A percentile compares a stretch with the other conserved stretches of the same genome.
phyloP scores from a whole-genome alignment of 805 yeast genomes.

The Wickerhamiella azyma region DNA sequence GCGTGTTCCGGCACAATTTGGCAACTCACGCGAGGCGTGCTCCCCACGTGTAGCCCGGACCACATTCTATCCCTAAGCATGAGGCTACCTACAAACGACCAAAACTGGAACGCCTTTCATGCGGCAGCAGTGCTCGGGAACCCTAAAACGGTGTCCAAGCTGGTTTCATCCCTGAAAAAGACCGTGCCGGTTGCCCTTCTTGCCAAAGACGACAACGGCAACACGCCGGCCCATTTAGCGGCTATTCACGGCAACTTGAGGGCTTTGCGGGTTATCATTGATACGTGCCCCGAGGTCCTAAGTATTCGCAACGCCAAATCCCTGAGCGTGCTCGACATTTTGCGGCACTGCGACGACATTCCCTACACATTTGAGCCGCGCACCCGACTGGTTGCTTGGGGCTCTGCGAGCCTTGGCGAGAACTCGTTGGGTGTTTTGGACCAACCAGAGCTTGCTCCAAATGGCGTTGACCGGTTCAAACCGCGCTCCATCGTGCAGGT shows the following conservation, averaged over 20 bases:
- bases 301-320: slow-evolving; percentile 12
- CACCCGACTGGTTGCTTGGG: slow-evolving; percentile 11
- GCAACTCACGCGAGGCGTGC: too few species aligned
- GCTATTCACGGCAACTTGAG: slow-evolving; percentile 17
- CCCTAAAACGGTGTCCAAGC: slow-evolving; percentile 9
- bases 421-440: background rate
- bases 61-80: background rate
- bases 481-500: slow-evolving; percentile 3
- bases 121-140: slow-evolving; percentile 17
- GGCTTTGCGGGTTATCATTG: slow-evolving; percentile 12
- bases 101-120: slow-evolving; percentile 18
- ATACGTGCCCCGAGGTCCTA: slow-evolving; percentile 15
- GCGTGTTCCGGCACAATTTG: too few species aligned
- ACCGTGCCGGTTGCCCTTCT: slow-evolving; percentile 10
- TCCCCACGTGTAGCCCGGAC: too few species aligned
- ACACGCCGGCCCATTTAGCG: slow-evolving; percentile 19
- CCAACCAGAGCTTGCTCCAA: background rate
- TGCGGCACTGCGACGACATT: slow-evolving; percentile 11
- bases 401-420: slow-evolving; percentile 7
- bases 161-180: slow-evolving; percentile 10
- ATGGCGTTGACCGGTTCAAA: slow-evolving; percentile 2
- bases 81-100: slow-evolving; percentile 8
- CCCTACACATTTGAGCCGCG: slow-evolving; percentile 2
- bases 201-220: slow-evolving; percentile 15
- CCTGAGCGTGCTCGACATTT: slow-evolving; percentile 12